These are phyloP conservation scores for Neolentinus lepideus DNA, from an alignment of 1,284 basidiomycete genomes.

Conservation along the genomic window DNA sequence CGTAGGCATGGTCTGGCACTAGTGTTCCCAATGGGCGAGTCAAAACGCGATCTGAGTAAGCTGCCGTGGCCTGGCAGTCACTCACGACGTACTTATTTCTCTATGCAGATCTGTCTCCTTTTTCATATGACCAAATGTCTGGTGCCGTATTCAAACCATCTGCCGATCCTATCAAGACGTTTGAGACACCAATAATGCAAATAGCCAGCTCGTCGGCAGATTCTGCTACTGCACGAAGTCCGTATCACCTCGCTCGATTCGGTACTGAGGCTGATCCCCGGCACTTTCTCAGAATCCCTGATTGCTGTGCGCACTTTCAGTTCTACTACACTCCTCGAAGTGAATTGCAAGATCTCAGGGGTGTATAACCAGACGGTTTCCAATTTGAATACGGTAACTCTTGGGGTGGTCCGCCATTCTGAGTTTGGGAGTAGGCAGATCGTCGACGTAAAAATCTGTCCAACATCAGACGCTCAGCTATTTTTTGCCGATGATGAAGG, in stretches of 20 bases:
- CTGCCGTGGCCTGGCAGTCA: constrained; percentile 5
- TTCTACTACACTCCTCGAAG: constrained; percentile 22
- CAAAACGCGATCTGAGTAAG: constrained; percentile 53
- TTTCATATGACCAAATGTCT: constrained; percentile 23
- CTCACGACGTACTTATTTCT: constrained; percentile 7
- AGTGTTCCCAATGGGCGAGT: constrained; percentile 58
- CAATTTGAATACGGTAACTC: background rate
- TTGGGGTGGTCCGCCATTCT: background rate
- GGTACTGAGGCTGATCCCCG: background rate
- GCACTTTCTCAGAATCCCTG: constrained; percentile 8
- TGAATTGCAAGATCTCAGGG: constrained; percentile 10
- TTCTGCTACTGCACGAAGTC: background rate
- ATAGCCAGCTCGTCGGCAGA: constrained; percentile 21
- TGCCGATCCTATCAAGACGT: constrained; percentile 32
- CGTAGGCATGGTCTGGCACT: constrained; percentile 26
- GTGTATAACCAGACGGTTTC: background rate
- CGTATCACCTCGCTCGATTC: background rate
- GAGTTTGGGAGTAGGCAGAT: constrained; percentile 10
- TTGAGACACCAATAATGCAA: constrained; percentile 52
- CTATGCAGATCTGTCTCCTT: constrained; percentile 42
- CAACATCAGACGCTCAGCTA: constrained; percentile 4
- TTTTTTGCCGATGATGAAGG: constrained; percentile 16
- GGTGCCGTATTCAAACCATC: constrained; percentile 33
- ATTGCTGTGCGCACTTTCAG: constrained; percentile 15
- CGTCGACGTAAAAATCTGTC: constrained; percentile 12